Base-by-base conservation (phyloP, 805 yeast genomes). In the Candida pseudofarinosa region DNA sequence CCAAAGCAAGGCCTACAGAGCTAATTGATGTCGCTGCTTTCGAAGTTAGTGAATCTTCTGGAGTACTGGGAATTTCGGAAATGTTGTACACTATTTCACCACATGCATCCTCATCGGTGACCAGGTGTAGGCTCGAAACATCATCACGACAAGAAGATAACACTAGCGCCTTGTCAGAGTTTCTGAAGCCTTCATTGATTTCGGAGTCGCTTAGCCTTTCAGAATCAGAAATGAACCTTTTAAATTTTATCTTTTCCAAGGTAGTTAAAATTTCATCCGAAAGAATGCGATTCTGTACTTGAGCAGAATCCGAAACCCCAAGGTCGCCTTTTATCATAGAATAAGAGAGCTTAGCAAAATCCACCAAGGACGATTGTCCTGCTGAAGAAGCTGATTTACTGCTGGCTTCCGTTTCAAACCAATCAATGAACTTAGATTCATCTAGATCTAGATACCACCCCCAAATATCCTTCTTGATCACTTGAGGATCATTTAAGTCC, bases 261-360 rank as follows among this genome's bases (percentile, higher is more conserved):
- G 19, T 47, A 8, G 49, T 40, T 36, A 59, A 39, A 1, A 61
- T 53, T 13, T 59, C 58, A 10, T 45, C 35, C 4, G 56, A 37
- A n/a, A 19, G 40, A 1, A 40, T 23, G 28, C 55, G 41, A 5
- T 36, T 19, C 3, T 48, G 33, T 14, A 19, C 23, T 3, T 18
- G 38, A 10, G 36, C 46, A 4, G 33, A 13, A 4, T 33, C 16
- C 5, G 38, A 46, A n/a, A 7, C 19, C 4, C 37, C 37, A 17
- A 38, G 41, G 13, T 48, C 52, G 4, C 67, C 69, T 28, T 60
- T 65, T 20, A 66, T 48, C 69, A 65, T 63, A 49, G 53, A 39
- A 43, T 56, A 66, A 3, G 62, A 52, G 19, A 66, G 46, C 13
- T 37, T 37, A 26, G 51, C 56, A 41, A 58, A 54, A 20, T 17